Evolutionary conservation across 1,284 basidiomycete genomes (phyloP), one percentile per base, ranked within the genome.

Genomic region (Rhodotorula mucilaginosa): DNA sequence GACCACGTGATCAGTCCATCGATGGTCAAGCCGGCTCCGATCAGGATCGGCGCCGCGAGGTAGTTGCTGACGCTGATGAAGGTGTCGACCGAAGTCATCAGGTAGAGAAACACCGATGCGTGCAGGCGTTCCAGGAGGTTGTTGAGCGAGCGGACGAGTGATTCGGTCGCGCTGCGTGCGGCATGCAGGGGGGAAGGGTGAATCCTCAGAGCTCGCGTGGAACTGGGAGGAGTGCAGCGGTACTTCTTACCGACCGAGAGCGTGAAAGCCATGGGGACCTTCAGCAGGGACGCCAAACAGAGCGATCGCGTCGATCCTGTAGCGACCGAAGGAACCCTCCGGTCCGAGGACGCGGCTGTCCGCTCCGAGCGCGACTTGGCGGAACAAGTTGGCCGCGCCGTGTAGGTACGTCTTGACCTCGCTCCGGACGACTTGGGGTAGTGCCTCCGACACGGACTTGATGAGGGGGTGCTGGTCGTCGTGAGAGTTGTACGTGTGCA

Each of bases 251-350:
- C 88, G 86, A 76, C 96, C 96, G 29, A 99, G 84, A 2, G 93
- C 88, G 83, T 93, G 88, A 81, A 98, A 99, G 0, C 97, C 97
- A 81, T 97, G 93, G 5, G 97, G 97, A 4, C 96, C 95, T 15
- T 84, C 82, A 0, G 94, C 91, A 16, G 95, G 94, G 8, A 92
- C 83, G 7, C 89, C 93, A 80, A 91, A 98, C 29, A 99, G 79
- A 0, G 94, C 97, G 70, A 98, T 86, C 0, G 95, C 91, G 80
- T 99, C 96, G 68, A 99, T 94, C 52, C 94, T 90, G 81, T 92
- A 96, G 79, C 80, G 81, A 0, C 82, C 81, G 44, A 83, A 81
- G 1, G 84, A 78, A 5, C 83, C 84, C 67, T 84, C 83, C 1
- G 82, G 82, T 1, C 81, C 84, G 46, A 78, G 80, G 1, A 81